Percentiles rank a stretch among this genome's conserved stretches.
Evolutionary conservation across 2,329 filamentous ascomycete species (phyloP).

Genomic region (Colletotrichum horii): DNA sequence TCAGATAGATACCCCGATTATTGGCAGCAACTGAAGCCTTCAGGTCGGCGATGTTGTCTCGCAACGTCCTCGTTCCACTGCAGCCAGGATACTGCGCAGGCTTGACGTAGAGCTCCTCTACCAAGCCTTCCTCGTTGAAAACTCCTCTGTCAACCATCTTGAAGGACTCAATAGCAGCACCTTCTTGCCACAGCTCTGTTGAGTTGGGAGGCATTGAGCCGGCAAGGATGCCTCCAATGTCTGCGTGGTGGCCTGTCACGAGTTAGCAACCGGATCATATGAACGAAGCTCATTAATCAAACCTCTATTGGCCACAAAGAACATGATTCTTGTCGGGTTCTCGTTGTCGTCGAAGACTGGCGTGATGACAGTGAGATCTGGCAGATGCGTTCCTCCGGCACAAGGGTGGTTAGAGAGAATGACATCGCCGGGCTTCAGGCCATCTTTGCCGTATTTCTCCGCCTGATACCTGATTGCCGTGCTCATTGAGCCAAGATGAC

Average conservation of each 20-base stretch:
- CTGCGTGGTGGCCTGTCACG: conserved; percentile 36
- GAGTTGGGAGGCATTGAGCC: conserved; percentile 84
- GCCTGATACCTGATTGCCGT: conserved; percentile 71
- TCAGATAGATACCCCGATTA: conserved; percentile 77
- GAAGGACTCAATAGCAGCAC: conserved; percentile 67
- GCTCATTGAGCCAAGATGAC: conserved; percentile 80
- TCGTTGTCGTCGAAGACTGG: conserved; percentile 37
- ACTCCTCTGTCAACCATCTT: conserved; percentile 78
- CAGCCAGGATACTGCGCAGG: conserved; percentile 67
- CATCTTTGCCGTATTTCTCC: conserved; percentile 72
- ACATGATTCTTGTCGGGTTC: conserved; percentile 10
- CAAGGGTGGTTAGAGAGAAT: conserved; percentile 63
- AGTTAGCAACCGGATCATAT: conserved; percentile 21
- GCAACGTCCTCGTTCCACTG: conserved; percentile 71
- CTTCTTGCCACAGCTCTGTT: conserved; percentile 68
- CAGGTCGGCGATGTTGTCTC: conserved; percentile 76
- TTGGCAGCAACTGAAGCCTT: conserved; percentile 79
- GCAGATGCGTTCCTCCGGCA: conserved; percentile 38
- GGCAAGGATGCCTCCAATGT: conserved; percentile 77
- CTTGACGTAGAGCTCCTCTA: conserved; percentile 54
- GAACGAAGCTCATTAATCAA: conserved; percentile 24
- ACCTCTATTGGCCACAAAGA: not conserved
- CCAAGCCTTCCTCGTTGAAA: conserved; percentile 76
- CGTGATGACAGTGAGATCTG: conserved; percentile 46
- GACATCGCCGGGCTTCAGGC: conserved; percentile 75